Evolutionary conservation across 495 filamentous ascomycete species (phyloP).

Genomic region (Penicillium bovifimosum): DNA sequence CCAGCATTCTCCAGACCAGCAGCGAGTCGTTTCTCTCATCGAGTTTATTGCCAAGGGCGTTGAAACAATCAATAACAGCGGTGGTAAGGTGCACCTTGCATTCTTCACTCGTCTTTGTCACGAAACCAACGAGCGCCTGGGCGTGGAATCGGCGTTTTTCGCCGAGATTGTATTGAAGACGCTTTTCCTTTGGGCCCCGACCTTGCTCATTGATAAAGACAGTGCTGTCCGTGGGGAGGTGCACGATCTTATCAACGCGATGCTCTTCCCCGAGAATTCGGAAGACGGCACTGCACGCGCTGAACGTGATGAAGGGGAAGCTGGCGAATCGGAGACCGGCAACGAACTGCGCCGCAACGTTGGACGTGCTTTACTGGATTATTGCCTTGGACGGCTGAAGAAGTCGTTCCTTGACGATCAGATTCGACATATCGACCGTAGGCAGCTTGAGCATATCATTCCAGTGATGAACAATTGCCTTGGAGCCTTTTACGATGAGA

Average conservation of each 20-base stretch:
- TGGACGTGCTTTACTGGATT: constrained; percentile 31
- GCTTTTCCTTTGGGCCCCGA: constrained; percentile 61
- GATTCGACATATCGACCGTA: constrained; percentile 30
- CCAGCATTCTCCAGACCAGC: constrained; percentile 32
- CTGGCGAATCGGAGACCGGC: constrained; percentile 18
- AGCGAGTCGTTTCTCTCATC: constrained; percentile 41
- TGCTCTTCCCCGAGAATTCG: constrained; percentile 44
- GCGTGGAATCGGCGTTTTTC: constrained; percentile 33
- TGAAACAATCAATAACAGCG: constrained; percentile 49
- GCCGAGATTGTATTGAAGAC: constrained; percentile 43
- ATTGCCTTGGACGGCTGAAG: constrained; percentile 33
- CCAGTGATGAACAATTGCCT: constrained; percentile 41
- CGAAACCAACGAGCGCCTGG: constrained; percentile 36
- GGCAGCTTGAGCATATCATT: constrained; percentile 33
- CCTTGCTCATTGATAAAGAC: constrained; percentile 60
- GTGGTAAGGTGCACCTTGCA: constrained; percentile 52
- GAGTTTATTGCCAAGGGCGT: constrained; percentile 50
- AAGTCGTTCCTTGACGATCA: constrained; percentile 24
- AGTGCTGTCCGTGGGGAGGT: constrained; percentile 47
- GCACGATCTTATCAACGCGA: constrained; percentile 49
- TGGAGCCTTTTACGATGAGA: constrained; percentile 30
- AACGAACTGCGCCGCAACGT: constrained; percentile 16
- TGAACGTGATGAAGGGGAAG: neutral
- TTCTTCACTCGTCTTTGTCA: constrained; percentile 50
- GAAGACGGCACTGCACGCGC: neutral